These are phyloP conservation scores for Plectosphaerella cucumerina DNA, from an alignment of 2,329 filamentous ascomycete species.

Conservation along the genomic window DNA sequence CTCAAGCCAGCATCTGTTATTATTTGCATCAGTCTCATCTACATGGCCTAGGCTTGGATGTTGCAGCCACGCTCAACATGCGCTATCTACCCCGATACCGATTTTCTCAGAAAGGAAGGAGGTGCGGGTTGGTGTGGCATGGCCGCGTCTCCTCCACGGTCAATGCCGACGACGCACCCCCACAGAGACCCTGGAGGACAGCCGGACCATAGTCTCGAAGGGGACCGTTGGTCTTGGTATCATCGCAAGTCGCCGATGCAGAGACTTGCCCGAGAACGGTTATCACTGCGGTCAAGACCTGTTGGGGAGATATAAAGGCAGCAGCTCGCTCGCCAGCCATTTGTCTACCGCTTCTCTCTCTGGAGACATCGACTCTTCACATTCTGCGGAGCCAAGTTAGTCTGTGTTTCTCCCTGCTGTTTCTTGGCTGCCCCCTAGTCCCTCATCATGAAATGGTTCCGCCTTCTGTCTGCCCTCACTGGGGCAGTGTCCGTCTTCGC, in stretches of 20 bases:
- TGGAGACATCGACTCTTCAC: too few relatives aligned
- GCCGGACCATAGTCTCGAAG: not conserved
- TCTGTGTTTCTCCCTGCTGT: too few relatives aligned
- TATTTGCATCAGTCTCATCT: too few relatives aligned
- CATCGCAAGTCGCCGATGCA: not conserved
- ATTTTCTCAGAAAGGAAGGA: not conserved
- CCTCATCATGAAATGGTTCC: constrained; percentile 1
- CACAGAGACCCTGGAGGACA: not conserved
- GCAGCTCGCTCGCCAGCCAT: too few relatives aligned
- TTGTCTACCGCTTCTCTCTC: too few relatives aligned
- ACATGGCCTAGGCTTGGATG: too few relatives aligned
- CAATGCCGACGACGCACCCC: not conserved
- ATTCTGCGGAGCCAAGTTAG: too few relatives aligned
- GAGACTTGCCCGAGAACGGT: not conserved
- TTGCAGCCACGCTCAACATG: too few relatives aligned
- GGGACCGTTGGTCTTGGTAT: not conserved
- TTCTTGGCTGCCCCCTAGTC: not conserved
- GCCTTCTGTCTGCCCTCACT: not conserved
- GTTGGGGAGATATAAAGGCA: too few relatives aligned
- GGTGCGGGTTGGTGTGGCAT: not conserved
- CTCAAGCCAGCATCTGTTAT: too few relatives aligned
- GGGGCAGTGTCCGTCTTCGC: not conserved
- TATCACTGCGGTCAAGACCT: too few relatives aligned
- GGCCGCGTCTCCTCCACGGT: not conserved
- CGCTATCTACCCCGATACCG: not conserved